These are phyloP conservation scores for Lactarius sp. DNA, from an alignment of 768 basidiomycete genomes.

Conservation along the genomic window DNA sequence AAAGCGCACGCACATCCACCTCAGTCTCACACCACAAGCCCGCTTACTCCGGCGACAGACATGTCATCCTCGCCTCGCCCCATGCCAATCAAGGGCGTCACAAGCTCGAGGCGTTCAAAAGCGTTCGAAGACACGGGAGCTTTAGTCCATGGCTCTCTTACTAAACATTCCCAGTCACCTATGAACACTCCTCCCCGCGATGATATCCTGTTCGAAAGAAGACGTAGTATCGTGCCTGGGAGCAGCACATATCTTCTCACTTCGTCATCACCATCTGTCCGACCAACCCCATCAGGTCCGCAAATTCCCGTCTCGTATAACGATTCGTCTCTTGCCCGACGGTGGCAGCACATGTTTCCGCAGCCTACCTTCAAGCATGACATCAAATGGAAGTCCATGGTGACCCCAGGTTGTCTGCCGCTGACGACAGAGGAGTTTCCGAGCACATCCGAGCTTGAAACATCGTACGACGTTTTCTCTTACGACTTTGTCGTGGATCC, in stretches of 20 bases:
- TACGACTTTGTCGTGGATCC: conserved; percentile 88
- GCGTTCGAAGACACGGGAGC: conserved; percentile 52
- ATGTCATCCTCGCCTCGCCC: conserved; percentile 39
- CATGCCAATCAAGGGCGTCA: conserved; percentile 34
- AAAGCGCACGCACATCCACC: background rate
- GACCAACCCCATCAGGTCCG: conserved; percentile 66
- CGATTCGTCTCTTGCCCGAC: conserved; percentile 69
- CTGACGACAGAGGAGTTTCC: conserved; percentile 90
- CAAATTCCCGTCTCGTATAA: conserved; percentile 51
- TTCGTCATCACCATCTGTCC: conserved; percentile 45
- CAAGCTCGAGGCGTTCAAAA: conserved; percentile 37
- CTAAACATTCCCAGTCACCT: conserved; percentile 49
- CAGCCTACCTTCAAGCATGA: conserved; percentile 71
- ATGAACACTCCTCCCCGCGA: conserved; percentile 67
- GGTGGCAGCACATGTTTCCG: conserved; percentile 89
- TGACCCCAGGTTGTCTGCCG: conserved; percentile 83
- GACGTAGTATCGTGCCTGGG: conserved; percentile 48
- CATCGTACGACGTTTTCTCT: conserved; percentile 73
- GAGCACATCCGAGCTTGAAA: conserved; percentile 63
- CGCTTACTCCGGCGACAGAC: background rate
- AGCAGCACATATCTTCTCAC: conserved; percentile 31
- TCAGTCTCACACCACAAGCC: conserved; percentile 3
- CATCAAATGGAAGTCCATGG: conserved; percentile 87
- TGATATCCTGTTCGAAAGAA: conserved; percentile 46
- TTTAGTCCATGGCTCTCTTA: conserved; percentile 45